Evolutionary conservation across 2,329 filamentous ascomycete species (phyloP), one percentile per base, ranked within the genome.

Genomic region (Ceratocystis papillata): DNA sequence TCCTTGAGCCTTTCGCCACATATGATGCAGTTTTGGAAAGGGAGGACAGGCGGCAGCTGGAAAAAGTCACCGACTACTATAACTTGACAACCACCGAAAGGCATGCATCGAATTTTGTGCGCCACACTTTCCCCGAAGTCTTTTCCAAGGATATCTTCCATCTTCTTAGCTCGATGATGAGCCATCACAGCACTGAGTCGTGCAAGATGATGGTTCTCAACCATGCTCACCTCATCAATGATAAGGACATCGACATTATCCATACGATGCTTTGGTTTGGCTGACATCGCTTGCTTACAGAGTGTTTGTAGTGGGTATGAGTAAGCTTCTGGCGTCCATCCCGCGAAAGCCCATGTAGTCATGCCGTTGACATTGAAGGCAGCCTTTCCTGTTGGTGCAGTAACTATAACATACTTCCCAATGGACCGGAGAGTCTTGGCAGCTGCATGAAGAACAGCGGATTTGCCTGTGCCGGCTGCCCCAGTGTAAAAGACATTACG

Each of bases 51-150:
- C 15, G 59, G 59, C 15, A 41, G 41, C 20, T 62, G 59, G n/a
- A 15, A 41, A 62, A 62, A 62, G 30, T 62, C 59, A n/a, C 59
- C 59, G 1, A 33, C 22, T 33, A 22, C 33, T 12, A 62, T 22
- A 12, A 62, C 33, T 15, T 62, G 59, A 22, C 33, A 62, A 17
- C 59, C 59, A 44, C 59, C 60, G 45, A 62, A 62, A 22, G 60
- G 60, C 60, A 46, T 44, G 2, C 7, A 0, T 25, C 37, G 25
- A 17, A 28, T 15, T 25, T 25, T 53, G 22, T 25, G 22, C 2
- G 22, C 22, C 22, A 2, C 22, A 25, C 22, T 25, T 25, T 25
- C 22, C 2, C 22, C 22, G 22, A 0, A 25, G 22, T 25, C 22
- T 25, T 25, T 25, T 25, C 22, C 22, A 25, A 25, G 22, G 22